Evolutionary conservation across 2,329 filamentous ascomycete species (phyloP).

Genomic region (Thelonectria discophora): DNA sequence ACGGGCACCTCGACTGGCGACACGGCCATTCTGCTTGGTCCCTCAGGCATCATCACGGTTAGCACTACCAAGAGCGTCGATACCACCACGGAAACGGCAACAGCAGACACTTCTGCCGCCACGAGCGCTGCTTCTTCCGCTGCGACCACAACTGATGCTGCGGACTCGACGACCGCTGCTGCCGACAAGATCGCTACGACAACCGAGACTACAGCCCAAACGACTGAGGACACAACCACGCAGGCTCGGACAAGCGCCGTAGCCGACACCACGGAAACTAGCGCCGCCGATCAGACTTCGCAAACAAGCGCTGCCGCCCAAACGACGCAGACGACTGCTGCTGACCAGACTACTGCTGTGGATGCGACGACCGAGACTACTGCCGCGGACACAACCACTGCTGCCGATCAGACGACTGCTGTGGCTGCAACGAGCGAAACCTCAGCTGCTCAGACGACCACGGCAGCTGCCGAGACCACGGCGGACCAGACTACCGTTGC

Average conservation of each 20-base stretch:
- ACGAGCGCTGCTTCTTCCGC: not conserved
- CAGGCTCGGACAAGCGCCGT: not conserved
- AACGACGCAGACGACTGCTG: constrained; percentile 2
- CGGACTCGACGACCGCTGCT: not conserved
- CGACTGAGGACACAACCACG: not conserved
- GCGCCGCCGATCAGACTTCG: not conserved
- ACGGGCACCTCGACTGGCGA: constrained; percentile 29
- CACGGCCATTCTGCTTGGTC: constrained; percentile 40
- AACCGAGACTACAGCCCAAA: not conserved
- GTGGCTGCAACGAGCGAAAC: not conserved
- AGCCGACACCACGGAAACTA: not conserved
- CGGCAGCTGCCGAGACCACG: not conserved
- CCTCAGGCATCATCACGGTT: constrained; percentile 36
- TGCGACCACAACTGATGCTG: not conserved
- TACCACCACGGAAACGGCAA: not conserved
- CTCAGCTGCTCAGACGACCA: not conserved
- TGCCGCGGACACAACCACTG: not conserved
- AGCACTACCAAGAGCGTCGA: constrained; percentile 20
- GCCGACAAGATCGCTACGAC: not conserved
- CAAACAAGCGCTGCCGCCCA: not conserved
- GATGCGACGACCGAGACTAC: not conserved
- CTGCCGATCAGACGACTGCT: not conserved
- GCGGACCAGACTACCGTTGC: not conserved
- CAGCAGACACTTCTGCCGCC: not conserved
- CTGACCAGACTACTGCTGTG: not conserved